Conservation (phyloP, 768 basidiomycete species). For the Brasilioporus rufonigricans region DNA sequence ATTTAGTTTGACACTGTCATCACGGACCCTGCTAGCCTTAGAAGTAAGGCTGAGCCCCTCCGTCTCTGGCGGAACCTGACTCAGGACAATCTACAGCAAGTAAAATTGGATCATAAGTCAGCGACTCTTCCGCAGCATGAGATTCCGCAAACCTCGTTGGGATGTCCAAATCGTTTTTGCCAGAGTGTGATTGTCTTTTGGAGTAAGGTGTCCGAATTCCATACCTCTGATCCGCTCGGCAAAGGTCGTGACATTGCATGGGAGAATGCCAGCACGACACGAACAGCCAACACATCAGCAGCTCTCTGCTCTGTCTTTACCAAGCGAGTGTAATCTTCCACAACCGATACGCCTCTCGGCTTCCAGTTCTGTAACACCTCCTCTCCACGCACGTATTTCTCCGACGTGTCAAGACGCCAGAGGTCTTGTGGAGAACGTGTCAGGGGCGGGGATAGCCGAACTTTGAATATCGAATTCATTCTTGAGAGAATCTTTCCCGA, state of each 20-base stretch:
- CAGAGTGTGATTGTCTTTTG: conserved; percentile 71
- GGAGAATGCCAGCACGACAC: conserved; percentile 65
- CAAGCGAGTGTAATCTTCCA: conserved; percentile 82
- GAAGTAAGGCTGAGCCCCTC: conserved; percentile 31
- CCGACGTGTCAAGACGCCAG: conserved; percentile 93
- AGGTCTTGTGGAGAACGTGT: conserved; percentile 86
- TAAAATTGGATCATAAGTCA: conserved; percentile 13
- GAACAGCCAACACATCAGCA: conserved; percentile 88
- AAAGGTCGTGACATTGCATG: conserved; percentile 43
- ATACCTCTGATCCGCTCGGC: conserved; percentile 50
- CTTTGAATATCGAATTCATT: conserved; percentile 79
- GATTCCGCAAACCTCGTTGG: conserved; percentile 57
- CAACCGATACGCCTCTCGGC: conserved; percentile 82
- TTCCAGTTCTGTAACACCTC: conserved; percentile 82
- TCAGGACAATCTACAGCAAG: conserved; percentile 67
- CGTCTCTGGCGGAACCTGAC: conserved; percentile 63
- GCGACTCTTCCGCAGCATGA: neutral
- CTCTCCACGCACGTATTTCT: conserved; percentile 94
- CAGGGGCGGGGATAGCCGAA: conserved; percentile 78
- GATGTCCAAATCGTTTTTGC: conserved; percentile 79
- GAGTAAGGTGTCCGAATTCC: conserved; percentile 67
- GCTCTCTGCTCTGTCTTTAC: conserved; percentile 68
- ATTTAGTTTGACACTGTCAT: conserved; percentile 63
- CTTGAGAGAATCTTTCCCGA: conserved; percentile 75
- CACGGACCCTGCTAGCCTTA: conserved; percentile 34